These are phyloP conservation scores for Corchorus olitorius DNA, from an alignment of 345 rosid species.

Conservation along the genomic window DNA sequence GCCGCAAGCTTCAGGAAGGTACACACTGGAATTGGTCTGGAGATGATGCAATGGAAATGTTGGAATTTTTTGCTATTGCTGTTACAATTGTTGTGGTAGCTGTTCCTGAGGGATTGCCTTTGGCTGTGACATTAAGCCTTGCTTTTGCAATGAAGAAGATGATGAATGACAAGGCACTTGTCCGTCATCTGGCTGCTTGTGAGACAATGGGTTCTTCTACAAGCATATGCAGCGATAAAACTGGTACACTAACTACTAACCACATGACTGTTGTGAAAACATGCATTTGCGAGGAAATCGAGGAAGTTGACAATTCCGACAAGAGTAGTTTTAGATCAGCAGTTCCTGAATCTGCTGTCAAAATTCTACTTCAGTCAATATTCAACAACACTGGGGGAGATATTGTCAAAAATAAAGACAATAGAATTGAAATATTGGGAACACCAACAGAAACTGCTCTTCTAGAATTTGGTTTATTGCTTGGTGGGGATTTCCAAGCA, in stretches of 20 bases:
- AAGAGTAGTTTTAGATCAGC: conserved; percentile 45
- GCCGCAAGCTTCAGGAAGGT: conserved; percentile 49
- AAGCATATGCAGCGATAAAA: conserved; percentile 84
- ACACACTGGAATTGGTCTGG: conserved; percentile 65
- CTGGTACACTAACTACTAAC: conserved; percentile 90
- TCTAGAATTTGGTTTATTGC: conserved; percentile 77
- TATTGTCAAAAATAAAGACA: conserved; percentile 55
- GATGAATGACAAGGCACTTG: conserved; percentile 93
- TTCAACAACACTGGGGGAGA: conserved; percentile 93
- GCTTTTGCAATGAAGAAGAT: conserved; percentile 95
- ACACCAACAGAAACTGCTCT: conserved; percentile 94
- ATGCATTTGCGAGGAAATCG: conserved; percentile 61
- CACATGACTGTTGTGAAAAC: conserved; percentile 84
- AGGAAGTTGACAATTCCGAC: conserved; percentile 47
- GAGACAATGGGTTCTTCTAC: conserved; percentile 97
- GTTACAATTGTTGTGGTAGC: conserved; percentile 96
- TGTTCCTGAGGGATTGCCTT: conserved; percentile 91
- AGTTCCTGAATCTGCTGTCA: conserved; percentile 56
- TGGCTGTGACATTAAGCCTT: conserved; percentile 93
- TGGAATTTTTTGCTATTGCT: conserved; percentile 78
- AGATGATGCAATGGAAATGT: conserved; percentile 65
- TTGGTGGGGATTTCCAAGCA: conserved; percentile 75
- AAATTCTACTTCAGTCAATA: conserved; percentile 72
- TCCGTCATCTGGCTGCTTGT: conserved; percentile 85
- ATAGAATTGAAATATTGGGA: conserved; percentile 81